Conservation (phyloP, 1,139 yeast genomes). For the Yamadazyma kanchanaburiensis region DNA sequence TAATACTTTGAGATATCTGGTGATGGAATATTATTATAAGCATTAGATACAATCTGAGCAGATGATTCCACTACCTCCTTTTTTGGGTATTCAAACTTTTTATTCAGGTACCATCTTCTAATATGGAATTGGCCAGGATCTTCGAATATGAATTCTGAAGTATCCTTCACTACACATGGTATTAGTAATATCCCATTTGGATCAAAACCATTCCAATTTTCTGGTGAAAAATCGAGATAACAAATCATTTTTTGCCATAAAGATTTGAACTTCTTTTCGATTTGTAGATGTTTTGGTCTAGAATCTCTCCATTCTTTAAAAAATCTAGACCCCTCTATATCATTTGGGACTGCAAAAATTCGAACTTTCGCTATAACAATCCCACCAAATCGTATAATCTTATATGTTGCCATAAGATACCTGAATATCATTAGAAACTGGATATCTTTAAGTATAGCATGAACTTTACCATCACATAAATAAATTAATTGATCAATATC, state of each 20-base stretch:
- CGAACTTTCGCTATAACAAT: conserved; percentile 33
- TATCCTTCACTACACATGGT: conserved; percentile 4
- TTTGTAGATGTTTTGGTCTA: conserved; percentile 13
- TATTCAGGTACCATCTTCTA: conserved; percentile 24
- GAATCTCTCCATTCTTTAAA: conserved; percentile 29
- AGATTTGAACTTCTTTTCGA: conserved; percentile 25
- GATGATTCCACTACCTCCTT: conserved; percentile 10
- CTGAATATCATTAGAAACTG: conserved; percentile 37
- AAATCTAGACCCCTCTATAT: conserved; percentile 33
- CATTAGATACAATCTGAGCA: conserved; percentile 20
- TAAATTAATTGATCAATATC: conserved; percentile 28
- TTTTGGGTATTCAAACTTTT: conserved; percentile 6
- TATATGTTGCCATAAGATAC: conserved; percentile 45
- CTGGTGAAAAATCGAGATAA: conserved; percentile 30
- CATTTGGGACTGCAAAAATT: conserved; percentile 48
- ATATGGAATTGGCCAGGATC: conserved; percentile 33
- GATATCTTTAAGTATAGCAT: conserved; percentile 29
- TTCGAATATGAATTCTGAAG: background rate
- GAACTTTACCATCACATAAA: conserved; percentile 11
- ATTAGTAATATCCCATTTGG: conserved; percentile 8
- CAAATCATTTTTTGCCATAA: conserved; percentile 26
- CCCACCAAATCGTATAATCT: conserved; percentile 11
- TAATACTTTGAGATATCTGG: conserved; percentile 28
- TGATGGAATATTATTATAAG: conserved; percentile 39
- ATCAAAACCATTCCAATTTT: conserved; percentile 10